Percentiles rank a stretch among this genome's conserved stretches.
phyloP scores from a whole-genome alignment of 2,329 filamentous ascomycete genomes.

The Colletotrichum simmondsii region DNA sequence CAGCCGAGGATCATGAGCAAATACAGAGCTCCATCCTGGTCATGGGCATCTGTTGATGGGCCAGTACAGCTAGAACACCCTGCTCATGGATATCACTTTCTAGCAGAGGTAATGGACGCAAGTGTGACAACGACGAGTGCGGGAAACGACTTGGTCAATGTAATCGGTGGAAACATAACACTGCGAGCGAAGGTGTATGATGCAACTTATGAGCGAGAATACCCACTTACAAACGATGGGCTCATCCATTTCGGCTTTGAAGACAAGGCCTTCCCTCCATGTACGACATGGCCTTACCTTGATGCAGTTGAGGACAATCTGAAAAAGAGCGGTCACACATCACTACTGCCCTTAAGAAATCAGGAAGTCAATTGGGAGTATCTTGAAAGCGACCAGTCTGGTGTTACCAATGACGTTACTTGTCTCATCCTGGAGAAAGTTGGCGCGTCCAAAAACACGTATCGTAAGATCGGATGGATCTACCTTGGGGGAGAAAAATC shows the following conservation, averaged over 20 bases:
- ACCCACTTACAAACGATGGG: background rate
- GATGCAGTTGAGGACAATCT: background rate
- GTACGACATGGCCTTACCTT: background rate
- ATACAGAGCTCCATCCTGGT: background rate
- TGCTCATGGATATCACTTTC: background rate
- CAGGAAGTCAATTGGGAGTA: background rate
- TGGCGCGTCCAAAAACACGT: background rate
- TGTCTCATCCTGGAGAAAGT: background rate
- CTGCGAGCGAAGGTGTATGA: background rate
- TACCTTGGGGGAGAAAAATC: fast-evolving
- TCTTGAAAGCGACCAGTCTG: background rate
- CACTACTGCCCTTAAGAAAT: background rate
- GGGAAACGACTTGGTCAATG: background rate
- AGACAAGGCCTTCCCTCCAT: background rate
- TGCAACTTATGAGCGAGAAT: background rate
- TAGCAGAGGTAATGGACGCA: background rate
- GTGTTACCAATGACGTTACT: background rate
- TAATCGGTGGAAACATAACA: background rate
- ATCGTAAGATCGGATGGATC: background rate
- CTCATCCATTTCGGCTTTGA: background rate
- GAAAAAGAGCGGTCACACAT: background rate
- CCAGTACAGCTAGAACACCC: background rate
- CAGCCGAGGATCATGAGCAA: background rate
- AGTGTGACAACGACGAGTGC: background rate
- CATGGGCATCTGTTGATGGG: background rate